Evolutionary conservation across 2,329 filamentous ascomycete genomes (phyloP), one percentile per base, ranked within the genome.

Genomic region (Rhinocladiella similis): DNA sequence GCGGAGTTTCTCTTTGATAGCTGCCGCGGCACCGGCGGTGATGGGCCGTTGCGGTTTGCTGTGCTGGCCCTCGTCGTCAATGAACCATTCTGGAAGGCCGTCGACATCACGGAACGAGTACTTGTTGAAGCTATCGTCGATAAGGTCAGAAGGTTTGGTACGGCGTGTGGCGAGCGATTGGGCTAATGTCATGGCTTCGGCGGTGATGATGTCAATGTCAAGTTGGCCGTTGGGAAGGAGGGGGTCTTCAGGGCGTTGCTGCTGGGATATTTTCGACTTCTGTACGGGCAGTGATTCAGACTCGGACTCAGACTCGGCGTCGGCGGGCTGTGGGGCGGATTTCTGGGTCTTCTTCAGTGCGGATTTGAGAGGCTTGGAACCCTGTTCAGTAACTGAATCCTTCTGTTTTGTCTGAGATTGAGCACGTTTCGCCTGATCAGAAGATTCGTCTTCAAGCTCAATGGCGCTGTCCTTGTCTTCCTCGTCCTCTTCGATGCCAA

Each of bases 181-280:
- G 0, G 94, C 95, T 14, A 99, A 82, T 0, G 93, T 95, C 94
- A 99, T 99, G 62, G 95, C 94, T 78, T 99, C 94, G 4, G 91
- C 94, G n/a, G 94, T 99, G 69, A 97, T 96, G 68, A 99, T 97
- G 71, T 97, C 91, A 74, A 99, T 96, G 70, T 97, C 92, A 81
- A 79, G 72, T 53, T 78, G 70, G 5, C 72, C 72, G 59, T 75
- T 73, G 45, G 70, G 68, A 41, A 70, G 72, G 27, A 72, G 70
- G 45, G 74, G 74, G 63, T 79, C 70, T 57, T 66, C 62, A 13
- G 51, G 53, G 3, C 62, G 60, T 12, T 50, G 18, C 5, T 52
- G 20, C 25, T 19, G 33, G 14, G 38, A 38, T 10, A 29, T 25
- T 5, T 57, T 18, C 2, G 54, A 39, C 29, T 46, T 52, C 12